These are phyloP conservation scores for Leccinum uliginosum DNA, from an alignment of 768 basidiomycete genomes.

Conservation along the genomic window DNA sequence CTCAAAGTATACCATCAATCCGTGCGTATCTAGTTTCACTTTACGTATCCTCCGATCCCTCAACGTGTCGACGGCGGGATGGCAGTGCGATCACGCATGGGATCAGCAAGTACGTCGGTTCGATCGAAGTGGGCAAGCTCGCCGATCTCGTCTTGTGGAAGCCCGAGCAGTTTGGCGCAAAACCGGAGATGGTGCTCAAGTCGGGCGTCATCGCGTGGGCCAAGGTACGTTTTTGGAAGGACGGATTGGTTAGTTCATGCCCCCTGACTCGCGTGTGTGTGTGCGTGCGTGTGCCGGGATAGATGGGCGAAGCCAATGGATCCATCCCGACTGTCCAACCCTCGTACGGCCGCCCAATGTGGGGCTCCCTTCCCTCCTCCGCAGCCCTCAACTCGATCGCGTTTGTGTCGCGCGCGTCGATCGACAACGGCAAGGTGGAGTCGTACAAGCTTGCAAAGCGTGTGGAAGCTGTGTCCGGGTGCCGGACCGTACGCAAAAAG, in stretches of 20 bases:
- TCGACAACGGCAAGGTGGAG: conserved; percentile 53
- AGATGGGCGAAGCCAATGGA: conserved; percentile 95
- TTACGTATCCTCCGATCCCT: neutral
- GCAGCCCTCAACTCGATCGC: conserved; percentile 82
- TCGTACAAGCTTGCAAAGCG: conserved; percentile 70
- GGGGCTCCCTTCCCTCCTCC: conserved; percentile 74
- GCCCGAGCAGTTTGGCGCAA: conserved; percentile 87
- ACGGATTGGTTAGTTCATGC: neutral
- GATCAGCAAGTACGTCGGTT: conserved; percentile 82
- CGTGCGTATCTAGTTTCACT: conserved; percentile 49
- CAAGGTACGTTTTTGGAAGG: conserved; percentile 48
- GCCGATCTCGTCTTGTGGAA: conserved; percentile 97
- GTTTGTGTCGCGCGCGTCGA: conserved; percentile 78
- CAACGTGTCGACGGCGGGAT: neutral
- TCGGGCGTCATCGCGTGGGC: conserved; percentile 91
- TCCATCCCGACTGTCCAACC: conserved; percentile 97
- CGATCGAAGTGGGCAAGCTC: conserved; percentile 74
- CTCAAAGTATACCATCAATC: conserved; percentile 96
- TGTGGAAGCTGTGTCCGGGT: conserved; percentile 69
- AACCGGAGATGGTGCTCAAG: conserved; percentile 93
- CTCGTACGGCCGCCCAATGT: conserved; percentile 84
- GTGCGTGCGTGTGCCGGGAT: too few species aligned
- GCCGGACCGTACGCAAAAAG: conserved; percentile 72
- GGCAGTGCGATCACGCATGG: conserved; percentile 86
- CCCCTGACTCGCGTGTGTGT: neutral